phyloP scores from a whole-genome alignment of 768 basidiomycete genomes.

The Rhodotorula kratochvilovae region DNA sequence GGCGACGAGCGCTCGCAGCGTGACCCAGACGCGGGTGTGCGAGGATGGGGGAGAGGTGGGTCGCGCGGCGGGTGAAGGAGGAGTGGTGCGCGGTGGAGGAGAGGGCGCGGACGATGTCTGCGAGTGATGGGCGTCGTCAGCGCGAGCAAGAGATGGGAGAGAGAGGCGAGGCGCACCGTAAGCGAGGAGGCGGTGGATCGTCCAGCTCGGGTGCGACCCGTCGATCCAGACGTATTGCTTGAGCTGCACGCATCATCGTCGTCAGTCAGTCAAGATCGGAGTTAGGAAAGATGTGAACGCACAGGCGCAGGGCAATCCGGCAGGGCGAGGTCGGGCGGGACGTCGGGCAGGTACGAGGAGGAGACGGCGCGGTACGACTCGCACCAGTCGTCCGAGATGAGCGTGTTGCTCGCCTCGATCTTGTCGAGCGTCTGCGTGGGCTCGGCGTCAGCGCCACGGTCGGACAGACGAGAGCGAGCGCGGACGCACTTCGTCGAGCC shows the following conservation, averaged over 20 bases:
- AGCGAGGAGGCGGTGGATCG: background rate
- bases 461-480: background rate
- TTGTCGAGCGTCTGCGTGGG: background rate
- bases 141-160: too few relatives aligned
- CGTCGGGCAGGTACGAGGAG: background rate
- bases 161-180: background rate
- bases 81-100: background rate
- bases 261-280: background rate
- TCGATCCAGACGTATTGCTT: background rate
- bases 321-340: background rate
- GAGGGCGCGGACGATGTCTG: background rate
- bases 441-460: background rate
- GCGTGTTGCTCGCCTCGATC: background rate
- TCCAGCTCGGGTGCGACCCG: background rate
- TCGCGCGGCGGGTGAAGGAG: background rate
- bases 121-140: too few relatives aligned
- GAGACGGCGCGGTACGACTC: background rate
- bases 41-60: background rate
- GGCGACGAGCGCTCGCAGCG: too few relatives aligned
- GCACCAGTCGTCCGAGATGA: background rate
- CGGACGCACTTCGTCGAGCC: background rate
- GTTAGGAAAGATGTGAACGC: background rate
- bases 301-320: background rate
- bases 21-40: too few relatives aligned
- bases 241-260: background rate